phyloP scores from a whole-genome alignment of 2,329 filamentous ascomycete genomes.

The Stylonectria norvegica region DNA sequence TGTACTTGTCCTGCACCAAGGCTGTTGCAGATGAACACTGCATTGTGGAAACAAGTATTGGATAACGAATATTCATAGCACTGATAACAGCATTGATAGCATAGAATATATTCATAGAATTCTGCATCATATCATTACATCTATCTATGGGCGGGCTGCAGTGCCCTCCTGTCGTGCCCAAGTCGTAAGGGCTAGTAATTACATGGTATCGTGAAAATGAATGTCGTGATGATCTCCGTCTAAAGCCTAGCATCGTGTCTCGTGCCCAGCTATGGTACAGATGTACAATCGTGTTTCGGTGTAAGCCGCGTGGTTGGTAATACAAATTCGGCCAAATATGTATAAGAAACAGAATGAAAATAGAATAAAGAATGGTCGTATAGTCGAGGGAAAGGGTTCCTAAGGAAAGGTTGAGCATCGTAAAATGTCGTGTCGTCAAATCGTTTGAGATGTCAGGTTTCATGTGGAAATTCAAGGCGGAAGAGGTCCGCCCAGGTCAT shows the following conservation, averaged over 20 bases:
- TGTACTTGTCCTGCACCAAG: too few species aligned
- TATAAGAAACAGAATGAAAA: conserved; percentile 17
- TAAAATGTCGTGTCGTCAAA: conserved; percentile 23
- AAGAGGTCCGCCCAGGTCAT: conserved; percentile 11
- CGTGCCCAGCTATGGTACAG: conserved; percentile 23
- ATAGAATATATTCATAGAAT: conserved; percentile 13
- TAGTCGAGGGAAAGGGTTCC: background rate
- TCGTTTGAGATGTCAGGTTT: conserved; percentile 25
- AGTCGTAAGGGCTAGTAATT: conserved; percentile 15
- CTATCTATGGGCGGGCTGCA: conserved; percentile 12
- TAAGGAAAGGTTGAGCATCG: conserved; percentile 16
- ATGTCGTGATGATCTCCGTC: conserved; percentile 16
- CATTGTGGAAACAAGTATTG: too few species aligned
- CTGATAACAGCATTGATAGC: too few species aligned
- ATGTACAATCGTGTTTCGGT: conserved; percentile 11
- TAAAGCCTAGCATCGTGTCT: conserved; percentile 13
- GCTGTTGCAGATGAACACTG: too few species aligned
- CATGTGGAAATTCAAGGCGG: conserved; percentile 10
- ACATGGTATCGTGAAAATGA: conserved; percentile 27
- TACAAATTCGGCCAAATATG: conserved; percentile 12
- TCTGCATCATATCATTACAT: conserved; percentile 20
- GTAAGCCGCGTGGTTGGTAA: conserved; percentile 10
- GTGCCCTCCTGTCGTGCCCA: conserved; percentile 8
- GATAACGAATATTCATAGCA: too few species aligned
- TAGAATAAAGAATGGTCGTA: background rate